These are phyloP conservation scores for Harringtonia lauricola DNA, from an alignment of 2,329 filamentous ascomycete species.

Conservation along the genomic window DNA sequence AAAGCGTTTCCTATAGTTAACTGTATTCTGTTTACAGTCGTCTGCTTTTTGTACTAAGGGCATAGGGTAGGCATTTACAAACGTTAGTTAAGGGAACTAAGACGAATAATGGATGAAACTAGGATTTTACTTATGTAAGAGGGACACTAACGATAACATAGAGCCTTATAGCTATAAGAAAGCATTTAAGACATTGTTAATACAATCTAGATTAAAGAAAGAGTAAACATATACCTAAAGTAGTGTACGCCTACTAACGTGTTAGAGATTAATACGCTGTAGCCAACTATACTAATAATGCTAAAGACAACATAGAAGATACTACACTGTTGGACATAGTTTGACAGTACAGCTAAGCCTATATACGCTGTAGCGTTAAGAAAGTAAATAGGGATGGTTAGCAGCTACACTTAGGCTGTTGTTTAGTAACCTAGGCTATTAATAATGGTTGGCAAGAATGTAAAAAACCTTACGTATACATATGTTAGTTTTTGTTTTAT, in stretches of 20 bases:
- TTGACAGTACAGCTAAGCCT: slow-evolving; percentile 52
- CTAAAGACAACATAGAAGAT: slow-evolving; percentile 54
- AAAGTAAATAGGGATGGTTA: slow-evolving; percentile 70
- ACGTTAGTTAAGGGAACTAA: neutral
- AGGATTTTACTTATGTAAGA: slow-evolving; percentile 29
- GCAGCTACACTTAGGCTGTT: slow-evolving; percentile 55
- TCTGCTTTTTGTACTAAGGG: slow-evolving; percentile 66
- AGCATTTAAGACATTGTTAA: slow-evolving; percentile 33
- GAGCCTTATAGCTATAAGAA: slow-evolving; percentile 63
- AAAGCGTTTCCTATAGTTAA: slow-evolving; percentile 9
- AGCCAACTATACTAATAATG: slow-evolving; percentile 53
- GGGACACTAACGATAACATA: slow-evolving; percentile 50
- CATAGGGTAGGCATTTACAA: slow-evolving; percentile 53
- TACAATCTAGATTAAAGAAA: neutral
- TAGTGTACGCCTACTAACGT: slow-evolving; percentile 54
- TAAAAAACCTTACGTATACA: slow-evolving; percentile 48
- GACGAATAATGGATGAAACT: neutral
- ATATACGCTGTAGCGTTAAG: slow-evolving; percentile 62
- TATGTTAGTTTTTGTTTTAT: slow-evolving; percentile 10
- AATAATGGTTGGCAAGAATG: slow-evolving; percentile 72
- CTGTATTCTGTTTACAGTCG: slow-evolving; percentile 11
- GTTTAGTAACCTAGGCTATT: slow-evolving; percentile 53
- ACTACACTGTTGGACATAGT: slow-evolving; percentile 54
- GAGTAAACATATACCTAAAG: slow-evolving; percentile 35
- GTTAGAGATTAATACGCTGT: slow-evolving; percentile 54